Percentiles rank a stretch among this genome's conserved stretches.
Conservation (phyloP, 2,329 filamentous ascomycete species). For the Penicillium psychrosexuale region DNA sequence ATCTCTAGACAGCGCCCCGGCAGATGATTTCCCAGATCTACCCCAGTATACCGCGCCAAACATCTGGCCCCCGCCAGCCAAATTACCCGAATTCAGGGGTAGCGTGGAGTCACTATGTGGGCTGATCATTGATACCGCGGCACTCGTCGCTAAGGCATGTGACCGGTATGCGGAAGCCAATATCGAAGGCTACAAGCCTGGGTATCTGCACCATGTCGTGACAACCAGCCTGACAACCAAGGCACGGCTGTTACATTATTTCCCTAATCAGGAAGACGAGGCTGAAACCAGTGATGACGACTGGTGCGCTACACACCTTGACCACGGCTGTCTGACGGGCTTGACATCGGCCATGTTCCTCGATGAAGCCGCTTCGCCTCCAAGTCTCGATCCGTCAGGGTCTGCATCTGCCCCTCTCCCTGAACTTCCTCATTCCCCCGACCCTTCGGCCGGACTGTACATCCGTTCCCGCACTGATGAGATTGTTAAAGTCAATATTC, state of each 20-base stretch:
- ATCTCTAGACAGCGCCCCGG: conserved; percentile 36
- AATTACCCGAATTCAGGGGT: conserved; percentile 71
- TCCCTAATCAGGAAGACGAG: conserved; percentile 50
- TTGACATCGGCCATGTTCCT: conserved; percentile 96
- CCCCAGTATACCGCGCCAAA: conserved; percentile 88
- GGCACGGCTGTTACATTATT: conserved; percentile 89
- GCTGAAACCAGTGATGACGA: conserved; percentile 80
- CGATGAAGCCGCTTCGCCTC: conserved; percentile 60
- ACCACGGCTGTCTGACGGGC: conserved; percentile 91
- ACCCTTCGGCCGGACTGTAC: conserved; percentile 84
- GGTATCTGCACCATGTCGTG: conserved; percentile 85
- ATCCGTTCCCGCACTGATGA: conserved; percentile 80
- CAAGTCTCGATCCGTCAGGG: conserved; percentile 32
- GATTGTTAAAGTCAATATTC: conserved; percentile 88
- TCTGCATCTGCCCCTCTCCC: conserved; percentile 47
- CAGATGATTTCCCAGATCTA: conserved; percentile 53
- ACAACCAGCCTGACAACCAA: conserved; percentile 83
- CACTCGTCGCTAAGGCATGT: conserved; percentile 84
- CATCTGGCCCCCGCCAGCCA: conserved; percentile 71
- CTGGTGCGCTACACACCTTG: conserved; percentile 78
- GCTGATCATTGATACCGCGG: conserved; percentile 84
- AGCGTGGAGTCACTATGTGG: conserved; percentile 73
- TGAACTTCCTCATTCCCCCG: conserved; percentile 73
- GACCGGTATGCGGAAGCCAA: conserved; percentile 79
- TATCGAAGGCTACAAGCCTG: conserved; percentile 69